Conservation (phyloP, 345 rosid species). For the Rhodomyrtus tomentosa region DNA sequence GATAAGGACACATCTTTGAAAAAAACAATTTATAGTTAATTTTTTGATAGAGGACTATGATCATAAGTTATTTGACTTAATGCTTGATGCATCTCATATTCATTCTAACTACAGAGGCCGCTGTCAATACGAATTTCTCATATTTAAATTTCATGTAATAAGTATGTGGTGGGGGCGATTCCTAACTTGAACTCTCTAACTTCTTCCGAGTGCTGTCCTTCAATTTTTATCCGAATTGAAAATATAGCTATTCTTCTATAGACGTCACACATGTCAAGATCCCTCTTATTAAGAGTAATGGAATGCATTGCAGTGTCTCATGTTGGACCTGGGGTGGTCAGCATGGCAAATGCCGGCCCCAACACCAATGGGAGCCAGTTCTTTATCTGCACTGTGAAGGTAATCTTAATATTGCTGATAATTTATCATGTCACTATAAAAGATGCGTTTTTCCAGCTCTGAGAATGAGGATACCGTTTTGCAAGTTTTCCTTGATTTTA, state of each 20-base stretch:
- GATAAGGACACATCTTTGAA: neutral
- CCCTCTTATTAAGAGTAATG: neutral
- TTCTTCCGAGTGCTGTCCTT: neutral
- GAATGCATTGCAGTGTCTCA: constrained; percentile 64
- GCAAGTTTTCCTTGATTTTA: neutral
- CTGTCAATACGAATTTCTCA: neutral
- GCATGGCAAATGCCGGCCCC: constrained; percentile 99
- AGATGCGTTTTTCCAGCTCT: neutral
- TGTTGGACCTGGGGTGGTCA: constrained; percentile 82
- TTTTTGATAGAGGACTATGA: neutral
- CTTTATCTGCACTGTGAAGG: constrained; percentile 97
- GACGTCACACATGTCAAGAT: neutral
- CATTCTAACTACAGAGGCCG: neutral
- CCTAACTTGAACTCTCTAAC: neutral
- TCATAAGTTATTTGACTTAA: neutral
- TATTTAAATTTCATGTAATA: neutral
- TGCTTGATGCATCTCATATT: neutral
- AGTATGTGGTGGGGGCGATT: neutral
- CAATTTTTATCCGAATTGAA: neutral
- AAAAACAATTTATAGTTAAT: neutral
- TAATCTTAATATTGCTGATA: constrained; percentile 10
- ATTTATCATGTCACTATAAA: neutral
- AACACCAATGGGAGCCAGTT: constrained; percentile 98
- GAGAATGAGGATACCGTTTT: neutral
- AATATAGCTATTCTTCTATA: neutral